A percentile compares a stretch with the other conserved stretches of the same genome.
Evolutionary conservation across 352 stramenopile genomes (phyloP).

Genomic region (Aphanomyces cochlioides): DNA sequence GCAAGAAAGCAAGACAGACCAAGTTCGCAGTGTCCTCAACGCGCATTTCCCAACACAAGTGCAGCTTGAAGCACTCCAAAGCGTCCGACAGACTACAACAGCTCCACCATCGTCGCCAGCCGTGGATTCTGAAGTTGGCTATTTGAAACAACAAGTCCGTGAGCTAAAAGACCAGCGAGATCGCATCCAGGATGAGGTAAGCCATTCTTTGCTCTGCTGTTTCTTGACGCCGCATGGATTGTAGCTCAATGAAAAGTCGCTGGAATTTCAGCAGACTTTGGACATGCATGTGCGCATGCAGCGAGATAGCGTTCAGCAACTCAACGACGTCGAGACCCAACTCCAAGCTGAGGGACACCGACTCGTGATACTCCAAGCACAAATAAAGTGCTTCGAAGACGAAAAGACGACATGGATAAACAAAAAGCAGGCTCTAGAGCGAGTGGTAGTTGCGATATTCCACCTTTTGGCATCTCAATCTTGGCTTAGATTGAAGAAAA

Average conservation of each 20-base stretch:
- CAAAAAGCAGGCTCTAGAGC: neutral
- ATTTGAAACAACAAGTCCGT: constrained; percentile 27
- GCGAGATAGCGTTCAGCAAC: constrained; percentile 14
- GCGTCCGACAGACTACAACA: neutral
- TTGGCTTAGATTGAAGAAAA: constrained; percentile 3
- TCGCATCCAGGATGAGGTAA: constrained; percentile 10
- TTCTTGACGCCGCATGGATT: too few relatives aligned
- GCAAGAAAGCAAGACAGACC: neutral
- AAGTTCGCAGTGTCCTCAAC: constrained; percentile 17
- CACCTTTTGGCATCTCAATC: neutral
- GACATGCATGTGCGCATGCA: constrained; percentile 27
- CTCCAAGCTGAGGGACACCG: neutral
- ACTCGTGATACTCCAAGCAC: neutral
- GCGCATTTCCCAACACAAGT: constrained; percentile 19
- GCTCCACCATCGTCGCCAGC: neutral
- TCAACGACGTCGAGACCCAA: neutral
- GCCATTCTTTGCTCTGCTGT: neutral
- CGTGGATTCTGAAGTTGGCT: constrained; percentile 19
- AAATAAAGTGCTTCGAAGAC: neutral
- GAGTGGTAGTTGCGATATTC: neutral
- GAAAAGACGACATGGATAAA: constrained; percentile 1
- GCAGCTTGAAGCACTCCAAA: neutral
- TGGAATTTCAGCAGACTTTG: constrained; percentile 1
- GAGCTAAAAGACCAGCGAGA: constrained; percentile 14
- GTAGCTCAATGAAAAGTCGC: constrained; percentile 12